A percentile compares a stretch with the other conserved stretches of the same genome.
phyloP scores from a whole-genome alignment of 2,329 filamentous ascomycete species.

The Domatiomyces globalis region DNA sequence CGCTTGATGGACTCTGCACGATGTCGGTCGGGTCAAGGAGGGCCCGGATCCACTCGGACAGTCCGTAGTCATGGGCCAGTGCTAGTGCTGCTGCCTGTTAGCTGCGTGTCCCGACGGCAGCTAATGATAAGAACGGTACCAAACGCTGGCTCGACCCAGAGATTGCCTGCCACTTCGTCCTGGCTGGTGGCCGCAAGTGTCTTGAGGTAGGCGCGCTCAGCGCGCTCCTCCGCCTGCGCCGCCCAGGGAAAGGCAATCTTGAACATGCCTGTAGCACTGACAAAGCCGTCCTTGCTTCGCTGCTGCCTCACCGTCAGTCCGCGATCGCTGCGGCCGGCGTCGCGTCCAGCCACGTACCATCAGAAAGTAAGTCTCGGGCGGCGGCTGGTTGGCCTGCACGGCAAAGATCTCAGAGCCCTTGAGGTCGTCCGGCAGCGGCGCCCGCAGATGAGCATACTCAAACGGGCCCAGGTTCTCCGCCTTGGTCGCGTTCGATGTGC shows the following conservation, averaged over 20 bases:
- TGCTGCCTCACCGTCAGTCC: slow-evolving; percentile 28
- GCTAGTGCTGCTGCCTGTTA: slow-evolving; percentile 48
- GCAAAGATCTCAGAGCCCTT: slow-evolving; percentile 82
- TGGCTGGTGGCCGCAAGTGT: slow-evolving; percentile 59
- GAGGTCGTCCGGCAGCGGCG: slow-evolving; percentile 81
- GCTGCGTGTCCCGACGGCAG: slow-evolving; percentile 1
- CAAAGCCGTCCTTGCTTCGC: slow-evolving; percentile 51
- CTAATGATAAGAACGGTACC: slow-evolving; percentile 31
- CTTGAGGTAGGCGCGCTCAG: slow-evolving; percentile 64
- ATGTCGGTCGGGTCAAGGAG: slow-evolving; percentile 81
- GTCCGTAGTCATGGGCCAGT: slow-evolving; percentile 75
- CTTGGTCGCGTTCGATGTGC: slow-evolving; percentile 56
- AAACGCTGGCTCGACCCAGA: slow-evolving; percentile 77
- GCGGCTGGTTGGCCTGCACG: slow-evolving; percentile 44
- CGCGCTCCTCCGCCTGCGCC: slow-evolving; percentile 42
- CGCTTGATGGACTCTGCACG: slow-evolving; percentile 47
- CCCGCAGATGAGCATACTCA: slow-evolving; percentile 90
- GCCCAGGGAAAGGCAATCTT: slow-evolving; percentile 56
- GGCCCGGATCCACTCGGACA: slow-evolving; percentile 78
- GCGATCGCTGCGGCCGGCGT: not conserved
- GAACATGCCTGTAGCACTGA: slow-evolving; percentile 57
- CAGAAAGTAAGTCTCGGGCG: slow-evolving; percentile 85
- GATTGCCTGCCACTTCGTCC: slow-evolving; percentile 89
- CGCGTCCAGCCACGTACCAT: slow-evolving; percentile 45
- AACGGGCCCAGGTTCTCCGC: slow-evolving; percentile 65